These are phyloP conservation scores for Fusarium penzigii DNA, from an alignment of 2,329 filamentous ascomycete species.

Conservation along the genomic window DNA sequence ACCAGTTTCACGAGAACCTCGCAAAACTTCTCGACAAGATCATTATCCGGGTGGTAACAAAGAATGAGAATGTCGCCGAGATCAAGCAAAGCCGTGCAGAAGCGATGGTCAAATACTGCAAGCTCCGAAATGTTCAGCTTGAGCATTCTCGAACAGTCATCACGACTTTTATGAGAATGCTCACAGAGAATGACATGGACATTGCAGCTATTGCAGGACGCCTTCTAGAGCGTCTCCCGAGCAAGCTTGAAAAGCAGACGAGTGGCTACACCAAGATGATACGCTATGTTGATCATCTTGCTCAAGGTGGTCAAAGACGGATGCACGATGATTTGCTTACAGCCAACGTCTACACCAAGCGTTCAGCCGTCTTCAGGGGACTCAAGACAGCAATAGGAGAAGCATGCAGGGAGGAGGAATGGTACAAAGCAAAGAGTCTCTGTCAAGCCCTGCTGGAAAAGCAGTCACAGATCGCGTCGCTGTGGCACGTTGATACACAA, in stretches of 20 bases:
- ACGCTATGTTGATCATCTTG: constrained; percentile 11
- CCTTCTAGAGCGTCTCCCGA: constrained; percentile 8
- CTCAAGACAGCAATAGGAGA: constrained; percentile 9
- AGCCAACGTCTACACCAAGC: constrained; percentile 16
- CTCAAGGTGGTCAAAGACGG: constrained; percentile 7
- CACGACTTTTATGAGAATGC: constrained; percentile 14
- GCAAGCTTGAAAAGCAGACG: constrained; percentile 9
- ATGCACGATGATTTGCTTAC: background rate
- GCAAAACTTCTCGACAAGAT: constrained; percentile 16
- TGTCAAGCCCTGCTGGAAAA: too few species aligned
- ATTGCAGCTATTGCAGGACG: constrained; percentile 9
- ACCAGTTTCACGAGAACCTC: constrained; percentile 12
- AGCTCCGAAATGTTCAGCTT: constrained; percentile 18
- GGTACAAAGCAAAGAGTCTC: too few species aligned
- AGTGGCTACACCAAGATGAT: constrained; percentile 14
- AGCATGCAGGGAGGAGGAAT: background rate
- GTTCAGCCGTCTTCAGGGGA: constrained; percentile 14
- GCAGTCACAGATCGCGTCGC: too few species aligned
- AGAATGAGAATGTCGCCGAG: constrained; percentile 9
- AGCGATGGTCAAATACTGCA: constrained; percentile 15
- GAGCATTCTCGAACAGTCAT: constrained; percentile 19
- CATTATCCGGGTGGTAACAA: constrained; percentile 18
- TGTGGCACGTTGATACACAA: too few species aligned
- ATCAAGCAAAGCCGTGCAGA: constrained; percentile 8
- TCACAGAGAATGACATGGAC: too few species aligned